Percentiles rank a stretch among this genome's conserved stretches.
Conservation (phyloP, 2,329 filamentous ascomycete genomes). For the Myotisia sp. region DNA sequence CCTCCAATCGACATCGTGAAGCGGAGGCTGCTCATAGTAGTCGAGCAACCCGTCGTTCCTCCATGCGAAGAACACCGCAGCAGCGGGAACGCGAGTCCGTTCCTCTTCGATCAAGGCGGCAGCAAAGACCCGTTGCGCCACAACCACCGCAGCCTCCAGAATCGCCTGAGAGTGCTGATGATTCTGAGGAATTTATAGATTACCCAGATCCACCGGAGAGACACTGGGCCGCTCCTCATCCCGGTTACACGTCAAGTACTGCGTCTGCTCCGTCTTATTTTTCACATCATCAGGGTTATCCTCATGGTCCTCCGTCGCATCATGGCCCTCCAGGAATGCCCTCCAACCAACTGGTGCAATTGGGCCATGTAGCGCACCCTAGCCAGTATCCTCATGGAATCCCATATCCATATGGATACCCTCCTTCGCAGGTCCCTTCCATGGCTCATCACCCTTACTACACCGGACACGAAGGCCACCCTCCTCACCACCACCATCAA, state of each 20-base stretch:
- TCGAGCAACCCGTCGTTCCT: slow-evolving; percentile 18
- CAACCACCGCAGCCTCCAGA: slow-evolving; percentile 27
- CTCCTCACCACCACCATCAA: slow-evolving; percentile 5
- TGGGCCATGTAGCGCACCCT: slow-evolving; percentile 9
- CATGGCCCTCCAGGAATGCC: slow-evolving; percentile 16
- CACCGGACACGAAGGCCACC: slow-evolving; percentile 7
- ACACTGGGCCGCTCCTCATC: slow-evolving; percentile 20
- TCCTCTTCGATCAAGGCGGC: slow-evolving; percentile 27
- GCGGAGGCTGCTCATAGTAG: background rate
- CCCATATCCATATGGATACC: slow-evolving; percentile 10
- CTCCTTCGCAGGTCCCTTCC: slow-evolving; percentile 6
- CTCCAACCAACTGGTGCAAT: slow-evolving; percentile 14
- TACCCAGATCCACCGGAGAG: slow-evolving; percentile 28
- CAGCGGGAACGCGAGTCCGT: slow-evolving; percentile 24
- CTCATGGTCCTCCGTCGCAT: slow-evolving; percentile 13
- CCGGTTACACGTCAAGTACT: slow-evolving; percentile 27
- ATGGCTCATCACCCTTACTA: slow-evolving; percentile 10
- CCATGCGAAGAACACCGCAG: slow-evolving; percentile 21
- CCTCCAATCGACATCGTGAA: slow-evolving; percentile 16
- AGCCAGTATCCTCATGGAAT: slow-evolving; percentile 6
- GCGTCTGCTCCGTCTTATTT: slow-evolving; percentile 28
- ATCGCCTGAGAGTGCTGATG: slow-evolving; percentile 45
- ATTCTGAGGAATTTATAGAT: slow-evolving; percentile 46
- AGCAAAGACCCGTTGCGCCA: slow-evolving; percentile 21
- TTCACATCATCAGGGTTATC: slow-evolving; percentile 16